Evolutionary conservation across 1,139 yeast species (phyloP).

Genomic region (Suhomyces taliae): DNA sequence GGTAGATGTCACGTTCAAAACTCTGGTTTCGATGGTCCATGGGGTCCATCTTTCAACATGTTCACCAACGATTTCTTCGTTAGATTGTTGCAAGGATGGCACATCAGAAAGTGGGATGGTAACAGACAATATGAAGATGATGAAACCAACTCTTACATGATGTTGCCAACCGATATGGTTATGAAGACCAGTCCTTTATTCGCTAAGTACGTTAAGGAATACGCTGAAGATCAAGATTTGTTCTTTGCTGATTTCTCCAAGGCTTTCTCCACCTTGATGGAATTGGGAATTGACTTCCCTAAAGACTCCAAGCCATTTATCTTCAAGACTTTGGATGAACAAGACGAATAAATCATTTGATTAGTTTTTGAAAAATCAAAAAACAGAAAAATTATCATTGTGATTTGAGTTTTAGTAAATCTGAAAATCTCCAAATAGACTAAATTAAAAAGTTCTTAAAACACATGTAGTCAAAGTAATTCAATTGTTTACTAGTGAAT

Average conservation of each 20-base stretch:
- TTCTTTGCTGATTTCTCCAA: slow-evolving; percentile 72
- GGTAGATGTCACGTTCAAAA: slow-evolving; percentile 70
- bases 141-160: slow-evolving; percentile 76
- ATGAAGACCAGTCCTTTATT: slow-evolving; percentile 66
- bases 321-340: slow-evolving; percentile 75
- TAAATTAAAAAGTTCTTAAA: too few relatives aligned
- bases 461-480: too few relatives aligned
- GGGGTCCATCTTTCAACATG: slow-evolving; percentile 88
- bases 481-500: too few relatives aligned
- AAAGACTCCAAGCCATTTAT: slow-evolving; percentile 42
- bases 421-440: neutral
- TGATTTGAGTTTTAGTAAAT: neutral
- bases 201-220: slow-evolving; percentile 63
- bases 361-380: neutral
- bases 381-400: neutral
- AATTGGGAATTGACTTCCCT: slow-evolving; percentile 69
- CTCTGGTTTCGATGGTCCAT: slow-evolving; percentile 88
- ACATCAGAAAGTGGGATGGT: slow-evolving; percentile 71
- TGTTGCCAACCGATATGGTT: slow-evolving; percentile 85
- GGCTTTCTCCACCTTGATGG: slow-evolving; percentile 70
- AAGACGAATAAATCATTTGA: slow-evolving; percentile 21
- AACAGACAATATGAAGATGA: slow-evolving; percentile 76
- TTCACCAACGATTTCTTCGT: slow-evolving; percentile 83
- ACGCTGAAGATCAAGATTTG: slow-evolving; percentile 67
- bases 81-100: slow-evolving; percentile 77